Conservation (phyloP, 352 stramenopile species). For the Pythium inflatum region DNA sequence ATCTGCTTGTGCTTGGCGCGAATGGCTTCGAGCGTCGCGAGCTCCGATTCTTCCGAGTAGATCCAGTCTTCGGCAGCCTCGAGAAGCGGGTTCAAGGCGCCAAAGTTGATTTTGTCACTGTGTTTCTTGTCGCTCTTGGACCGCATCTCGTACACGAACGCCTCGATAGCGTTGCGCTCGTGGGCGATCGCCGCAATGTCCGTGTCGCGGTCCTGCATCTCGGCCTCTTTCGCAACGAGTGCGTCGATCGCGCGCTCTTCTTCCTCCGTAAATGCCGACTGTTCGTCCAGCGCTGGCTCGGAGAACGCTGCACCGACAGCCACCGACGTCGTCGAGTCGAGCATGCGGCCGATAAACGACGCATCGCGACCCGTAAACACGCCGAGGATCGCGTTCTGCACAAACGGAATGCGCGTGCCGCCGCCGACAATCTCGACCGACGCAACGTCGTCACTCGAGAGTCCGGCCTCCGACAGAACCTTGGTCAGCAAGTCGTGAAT, state of each 20-base stretch:
- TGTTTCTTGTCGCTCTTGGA: conserved; percentile 74
- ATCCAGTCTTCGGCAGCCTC: conserved; percentile 91
- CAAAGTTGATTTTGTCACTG: conserved; percentile 69
- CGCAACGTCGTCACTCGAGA: conserved; percentile 46
- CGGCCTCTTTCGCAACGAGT: conserved; percentile 58
- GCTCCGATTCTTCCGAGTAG: conserved; percentile 87
- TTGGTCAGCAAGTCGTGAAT: conserved; percentile 60
- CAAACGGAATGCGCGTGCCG: conserved; percentile 85
- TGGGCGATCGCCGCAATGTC: conserved; percentile 73
- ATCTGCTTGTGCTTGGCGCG: conserved; percentile 60
- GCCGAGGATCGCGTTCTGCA: conserved; percentile 78
- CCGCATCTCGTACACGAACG: conserved; percentile 91
- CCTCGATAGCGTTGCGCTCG: conserved; percentile 90
- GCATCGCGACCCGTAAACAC: conserved; percentile 48
- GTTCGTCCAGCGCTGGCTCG: conserved; percentile 26
- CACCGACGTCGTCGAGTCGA: conserved; percentile 87
- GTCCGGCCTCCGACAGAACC: conserved; percentile 51
- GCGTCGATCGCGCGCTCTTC: conserved; percentile 35
- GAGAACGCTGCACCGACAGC: conserved; percentile 74
- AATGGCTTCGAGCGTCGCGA: conserved; percentile 62
- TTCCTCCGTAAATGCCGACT: conserved; percentile 31
- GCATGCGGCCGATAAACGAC: conserved; percentile 77
- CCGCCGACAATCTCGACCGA: conserved; percentile 92
- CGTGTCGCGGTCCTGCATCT: conserved; percentile 76
- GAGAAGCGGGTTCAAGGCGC: conserved; percentile 66